Conservation (phyloP, 768 basidiomycete species). For the Fistulinella prunicolor region DNA sequence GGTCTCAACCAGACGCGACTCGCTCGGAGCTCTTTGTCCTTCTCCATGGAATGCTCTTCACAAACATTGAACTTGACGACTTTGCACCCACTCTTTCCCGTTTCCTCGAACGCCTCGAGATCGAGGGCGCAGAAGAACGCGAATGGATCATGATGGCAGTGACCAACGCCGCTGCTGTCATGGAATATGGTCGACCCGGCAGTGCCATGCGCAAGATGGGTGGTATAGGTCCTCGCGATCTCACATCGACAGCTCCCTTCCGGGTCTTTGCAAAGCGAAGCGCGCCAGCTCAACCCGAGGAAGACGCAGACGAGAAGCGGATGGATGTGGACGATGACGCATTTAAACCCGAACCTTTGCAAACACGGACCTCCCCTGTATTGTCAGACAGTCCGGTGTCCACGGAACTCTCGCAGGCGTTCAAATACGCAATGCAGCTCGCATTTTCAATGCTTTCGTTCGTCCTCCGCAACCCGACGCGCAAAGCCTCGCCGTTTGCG, state of each 20-base stretch:
- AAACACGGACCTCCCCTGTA: constrained; percentile 23
- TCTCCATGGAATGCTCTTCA: constrained; percentile 96
- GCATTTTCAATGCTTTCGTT: constrained; percentile 75
- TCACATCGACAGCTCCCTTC: constrained; percentile 35
- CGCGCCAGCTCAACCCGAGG: constrained; percentile 26
- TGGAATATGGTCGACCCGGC: constrained; percentile 83
- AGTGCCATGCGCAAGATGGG: constrained; percentile 68
- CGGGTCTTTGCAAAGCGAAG: constrained; percentile 53
- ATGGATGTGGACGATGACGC: constrained; percentile 66
- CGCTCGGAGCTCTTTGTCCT: constrained; percentile 83
- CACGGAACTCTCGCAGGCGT: constrained; percentile 55
- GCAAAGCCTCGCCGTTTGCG: constrained; percentile 56
- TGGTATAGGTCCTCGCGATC: constrained; percentile 41
- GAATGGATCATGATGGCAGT: constrained; percentile 98
- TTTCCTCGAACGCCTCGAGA: constrained; percentile 81
- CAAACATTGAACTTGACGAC: constrained; percentile 90
- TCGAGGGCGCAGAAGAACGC: constrained; percentile 76
- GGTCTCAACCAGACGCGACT: constrained; percentile 71
- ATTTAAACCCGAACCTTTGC: constrained; percentile 17
- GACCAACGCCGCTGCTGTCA: constrained; percentile 73
- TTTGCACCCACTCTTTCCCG: constrained; percentile 79
- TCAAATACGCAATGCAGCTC: constrained; percentile 75
- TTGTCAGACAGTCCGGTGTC: constrained; percentile 34
- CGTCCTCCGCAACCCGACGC: constrained; percentile 61
- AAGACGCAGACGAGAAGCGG: constrained; percentile 45